Conservation (phyloP, 192 early-diverging fungal genomes). For the Nowakowskiella sp. region DNA sequence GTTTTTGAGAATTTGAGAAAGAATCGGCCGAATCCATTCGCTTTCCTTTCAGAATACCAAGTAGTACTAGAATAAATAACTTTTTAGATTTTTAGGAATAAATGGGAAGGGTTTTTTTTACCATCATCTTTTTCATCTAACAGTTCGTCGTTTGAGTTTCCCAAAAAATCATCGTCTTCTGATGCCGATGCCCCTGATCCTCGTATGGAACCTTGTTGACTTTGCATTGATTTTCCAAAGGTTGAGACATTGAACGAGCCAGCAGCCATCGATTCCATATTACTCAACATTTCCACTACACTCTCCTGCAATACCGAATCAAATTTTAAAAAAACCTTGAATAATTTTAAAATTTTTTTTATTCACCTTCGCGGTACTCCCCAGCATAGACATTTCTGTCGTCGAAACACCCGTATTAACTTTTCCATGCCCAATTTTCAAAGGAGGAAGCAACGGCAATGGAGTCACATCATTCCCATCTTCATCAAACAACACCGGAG, state of each 20-base stretch:
- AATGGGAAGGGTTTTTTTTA: neutral
- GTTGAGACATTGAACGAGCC: constrained; percentile 32
- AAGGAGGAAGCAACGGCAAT: constrained; percentile 23
- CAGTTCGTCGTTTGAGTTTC: constrained; percentile 6
- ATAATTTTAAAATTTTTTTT: neutral
- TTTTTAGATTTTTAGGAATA: neutral
- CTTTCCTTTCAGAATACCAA: too few species aligned
- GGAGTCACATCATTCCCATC: constrained; percentile 57
- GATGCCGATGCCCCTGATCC: constrained; percentile 20
- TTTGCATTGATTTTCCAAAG: constrained; percentile 23
- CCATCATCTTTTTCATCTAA: constrained; percentile 5
- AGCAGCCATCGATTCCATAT: constrained; percentile 36
- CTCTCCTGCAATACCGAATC: constrained; percentile 29
- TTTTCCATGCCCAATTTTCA: constrained; percentile 11
- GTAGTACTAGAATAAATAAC: too few species aligned
- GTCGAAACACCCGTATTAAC: constrained; percentile 3
- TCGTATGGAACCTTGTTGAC: constrained; percentile 17
- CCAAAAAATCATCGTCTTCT: constrained; percentile 14
- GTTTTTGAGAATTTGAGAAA: neutral
- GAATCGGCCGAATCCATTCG: neutral
- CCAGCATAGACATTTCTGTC: constrained; percentile 16
- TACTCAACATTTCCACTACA: constrained; percentile 42
- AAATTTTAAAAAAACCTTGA: neutral
- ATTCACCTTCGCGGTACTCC: constrained; percentile 20
- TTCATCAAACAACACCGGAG: constrained; percentile 40